Percentiles rank a stretch among this genome's conserved stretches.
Evolutionary conservation across 1,284 basidiomycete species (phyloP).

Genomic region (Rhodotorula sp.): DNA sequence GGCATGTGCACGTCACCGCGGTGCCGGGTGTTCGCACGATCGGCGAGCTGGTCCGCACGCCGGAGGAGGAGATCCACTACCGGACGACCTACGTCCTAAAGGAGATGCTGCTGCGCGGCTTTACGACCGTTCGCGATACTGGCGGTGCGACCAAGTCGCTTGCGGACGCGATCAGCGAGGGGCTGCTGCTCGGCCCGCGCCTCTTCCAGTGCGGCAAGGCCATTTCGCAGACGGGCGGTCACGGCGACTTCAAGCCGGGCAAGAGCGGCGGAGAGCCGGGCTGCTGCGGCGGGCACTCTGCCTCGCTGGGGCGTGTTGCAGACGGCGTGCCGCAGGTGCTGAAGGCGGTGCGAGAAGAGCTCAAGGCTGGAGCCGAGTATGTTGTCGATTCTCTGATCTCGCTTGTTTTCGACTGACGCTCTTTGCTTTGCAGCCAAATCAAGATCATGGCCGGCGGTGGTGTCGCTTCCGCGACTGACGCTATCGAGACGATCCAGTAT

Average conservation of each 20-base stretch:
- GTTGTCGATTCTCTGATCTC: conserved; percentile 35
- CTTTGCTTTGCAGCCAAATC: conserved; percentile 38
- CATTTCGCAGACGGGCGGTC: conserved; percentile 57
- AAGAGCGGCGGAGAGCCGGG: conserved; percentile 45
- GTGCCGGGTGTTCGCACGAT: conserved; percentile 51
- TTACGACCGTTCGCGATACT: conserved; percentile 59
- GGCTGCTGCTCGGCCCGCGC: conserved; percentile 55
- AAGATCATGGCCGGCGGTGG: conserved; percentile 58
- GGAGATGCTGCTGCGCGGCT: conserved; percentile 58
- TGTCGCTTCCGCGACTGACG: conserved; percentile 56
- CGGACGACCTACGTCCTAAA: conserved; percentile 50
- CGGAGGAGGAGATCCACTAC: conserved; percentile 40
- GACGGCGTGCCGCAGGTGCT: conserved; percentile 55
- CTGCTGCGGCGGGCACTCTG: conserved; percentile 55
- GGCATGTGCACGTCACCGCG: conserved; percentile 58
- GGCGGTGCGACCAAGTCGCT: conserved; percentile 56
- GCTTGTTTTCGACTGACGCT: not conserved
- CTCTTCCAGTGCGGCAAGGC: conserved; percentile 57
- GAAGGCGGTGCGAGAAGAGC: conserved; percentile 55
- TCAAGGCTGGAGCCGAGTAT: conserved; percentile 56
- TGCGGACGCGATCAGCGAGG: conserved; percentile 55
- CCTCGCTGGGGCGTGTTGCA: conserved; percentile 43
- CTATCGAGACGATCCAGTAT: conserved; percentile 58
- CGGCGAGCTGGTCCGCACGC: conserved; percentile 51
- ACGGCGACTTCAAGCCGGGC: conserved; percentile 52